A percentile compares a stretch with the other conserved stretches of the same genome.
Conservation (phyloP, 495 filamentous ascomycete genomes). For the Hyphodiscus hymeniophilus region DNA sequence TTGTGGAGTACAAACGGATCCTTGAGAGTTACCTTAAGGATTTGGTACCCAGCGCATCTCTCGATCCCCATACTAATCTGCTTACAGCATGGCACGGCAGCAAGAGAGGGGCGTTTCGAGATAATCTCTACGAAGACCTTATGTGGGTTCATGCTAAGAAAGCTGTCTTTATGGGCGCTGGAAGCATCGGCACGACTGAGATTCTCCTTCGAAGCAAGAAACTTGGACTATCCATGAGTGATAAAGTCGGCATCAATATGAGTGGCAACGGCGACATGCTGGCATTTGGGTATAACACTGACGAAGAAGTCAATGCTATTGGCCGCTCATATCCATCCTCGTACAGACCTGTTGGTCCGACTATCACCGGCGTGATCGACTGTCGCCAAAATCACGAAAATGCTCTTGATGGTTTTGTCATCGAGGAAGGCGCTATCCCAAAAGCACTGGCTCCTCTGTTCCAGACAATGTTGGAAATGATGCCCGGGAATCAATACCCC, state of each 20-base stretch:
- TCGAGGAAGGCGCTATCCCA: constrained; percentile 58
- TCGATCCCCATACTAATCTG: no score
- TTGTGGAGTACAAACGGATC: no score
- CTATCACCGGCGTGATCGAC: constrained; percentile 58
- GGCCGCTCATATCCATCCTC: constrained; percentile 39
- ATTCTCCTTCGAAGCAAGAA: constrained; percentile 56
- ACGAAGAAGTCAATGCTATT: constrained; percentile 46
- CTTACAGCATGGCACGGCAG: constrained; percentile 58
- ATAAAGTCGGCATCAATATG: constrained; percentile 51
- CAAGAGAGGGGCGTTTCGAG: constrained; percentile 47
- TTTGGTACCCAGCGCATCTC: no score
- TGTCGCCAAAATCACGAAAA: constrained; percentile 43
- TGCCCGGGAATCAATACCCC: constrained; percentile 43
- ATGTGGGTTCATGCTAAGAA: constrained; percentile 62
- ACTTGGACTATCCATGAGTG: constrained; percentile 49
- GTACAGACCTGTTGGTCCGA: constrained; percentile 51
- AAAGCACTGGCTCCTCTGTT: constrained; percentile 46
- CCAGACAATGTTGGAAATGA: constrained; percentile 46
- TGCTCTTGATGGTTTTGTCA: constrained; percentile 53
- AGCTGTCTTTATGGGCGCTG: constrained; percentile 53
- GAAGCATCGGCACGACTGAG: constrained; percentile 54
- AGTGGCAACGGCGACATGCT: constrained; percentile 63
- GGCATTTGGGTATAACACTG: constrained; percentile 55
- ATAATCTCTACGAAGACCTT: constrained; percentile 49
- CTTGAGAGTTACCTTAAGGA: no score